These are phyloP conservation scores for Alternaria metachromatica DNA, from an alignment of 2,329 filamentous ascomycete species.

Conservation along the genomic window DNA sequence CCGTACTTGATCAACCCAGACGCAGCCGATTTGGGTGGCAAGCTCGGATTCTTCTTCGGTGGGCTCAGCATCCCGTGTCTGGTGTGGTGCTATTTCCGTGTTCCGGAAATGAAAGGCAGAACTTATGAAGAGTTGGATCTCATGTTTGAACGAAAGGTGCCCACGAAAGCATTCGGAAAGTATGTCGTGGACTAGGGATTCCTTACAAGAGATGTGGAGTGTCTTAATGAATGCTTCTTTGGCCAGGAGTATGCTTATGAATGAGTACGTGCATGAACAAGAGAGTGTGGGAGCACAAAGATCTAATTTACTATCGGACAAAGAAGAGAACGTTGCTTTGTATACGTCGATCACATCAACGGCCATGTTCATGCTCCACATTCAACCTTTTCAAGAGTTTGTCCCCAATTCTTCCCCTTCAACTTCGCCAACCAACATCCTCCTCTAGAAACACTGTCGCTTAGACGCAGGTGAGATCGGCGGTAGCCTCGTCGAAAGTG, in stretches of 20 bases:
- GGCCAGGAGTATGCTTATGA: neutral
- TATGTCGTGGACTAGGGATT: neutral
- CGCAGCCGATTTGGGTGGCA: slow-evolving; percentile 48
- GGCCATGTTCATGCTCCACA: neutral
- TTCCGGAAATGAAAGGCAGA: slow-evolving; percentile 51
- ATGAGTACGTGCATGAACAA: neutral
- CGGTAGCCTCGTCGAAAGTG: slow-evolving; percentile 11
- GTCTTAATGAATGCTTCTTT: neutral
- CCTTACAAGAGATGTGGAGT: neutral
- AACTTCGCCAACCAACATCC: rapidly evolving
- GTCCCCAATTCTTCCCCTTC: neutral
- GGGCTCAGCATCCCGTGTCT: slow-evolving; percentile 43
- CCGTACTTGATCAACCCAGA: slow-evolving; percentile 53
- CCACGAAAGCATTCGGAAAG: neutral
- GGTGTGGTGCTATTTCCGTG: slow-evolving; percentile 47
- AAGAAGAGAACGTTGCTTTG: neutral
- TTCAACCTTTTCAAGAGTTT: neutral
- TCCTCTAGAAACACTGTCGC: neutral
- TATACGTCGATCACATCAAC: neutral
- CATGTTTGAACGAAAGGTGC: neutral
- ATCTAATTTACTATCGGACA: neutral
- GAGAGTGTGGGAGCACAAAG: neutral
- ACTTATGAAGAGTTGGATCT: slow-evolving; percentile 53
- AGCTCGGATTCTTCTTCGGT: slow-evolving; percentile 53
- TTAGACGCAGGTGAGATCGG: slow-evolving; percentile 11